phyloP scores from a whole-genome alignment of 2,329 filamentous ascomycete genomes.

The Diaporthe citrichinensis region DNA sequence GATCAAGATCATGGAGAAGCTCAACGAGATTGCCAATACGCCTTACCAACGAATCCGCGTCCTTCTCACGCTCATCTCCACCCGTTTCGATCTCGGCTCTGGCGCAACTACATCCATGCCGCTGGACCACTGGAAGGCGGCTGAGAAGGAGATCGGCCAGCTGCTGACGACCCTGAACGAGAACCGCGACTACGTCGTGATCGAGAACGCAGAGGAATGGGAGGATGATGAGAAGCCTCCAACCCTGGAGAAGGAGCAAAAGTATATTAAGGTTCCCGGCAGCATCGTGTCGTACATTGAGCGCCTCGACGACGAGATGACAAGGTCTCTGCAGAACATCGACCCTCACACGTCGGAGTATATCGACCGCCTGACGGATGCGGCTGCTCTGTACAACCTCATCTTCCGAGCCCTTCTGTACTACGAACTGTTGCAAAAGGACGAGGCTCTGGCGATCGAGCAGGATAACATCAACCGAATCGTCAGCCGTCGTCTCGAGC shows the following conservation, averaged over 20 bases:
- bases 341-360: constrained; percentile 99
- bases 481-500: constrained; percentile 93
- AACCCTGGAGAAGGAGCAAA: constrained; percentile 78
- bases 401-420: constrained; percentile 92
- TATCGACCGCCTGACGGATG: constrained; percentile 93
- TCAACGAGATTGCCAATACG: constrained; percentile 87
- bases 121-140: constrained; percentile 96
- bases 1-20: constrained; percentile 97
- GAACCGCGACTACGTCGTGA: constrained; percentile 85
- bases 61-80: constrained; percentile 90
- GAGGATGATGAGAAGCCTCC: constrained; percentile 98
- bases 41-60: constrained; percentile 97
- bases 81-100: constrained; percentile 91
- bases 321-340: constrained; percentile 95
- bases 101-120: constrained; percentile 87
- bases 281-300: constrained; percentile 96
- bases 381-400: constrained; percentile 90
- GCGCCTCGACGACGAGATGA: constrained; percentile 96
- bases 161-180: constrained; percentile 85
- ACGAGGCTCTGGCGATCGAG: constrained; percentile 77
- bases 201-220: constrained; percentile 97
- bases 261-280: constrained; percentile 90
- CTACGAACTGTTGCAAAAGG: constrained; percentile 83
- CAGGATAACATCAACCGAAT: constrained; percentile 94
- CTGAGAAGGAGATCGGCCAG: constrained; percentile 85